phyloP scores from a whole-genome alignment of 208 protist species.

The Trichomonas gallinae region DNA sequence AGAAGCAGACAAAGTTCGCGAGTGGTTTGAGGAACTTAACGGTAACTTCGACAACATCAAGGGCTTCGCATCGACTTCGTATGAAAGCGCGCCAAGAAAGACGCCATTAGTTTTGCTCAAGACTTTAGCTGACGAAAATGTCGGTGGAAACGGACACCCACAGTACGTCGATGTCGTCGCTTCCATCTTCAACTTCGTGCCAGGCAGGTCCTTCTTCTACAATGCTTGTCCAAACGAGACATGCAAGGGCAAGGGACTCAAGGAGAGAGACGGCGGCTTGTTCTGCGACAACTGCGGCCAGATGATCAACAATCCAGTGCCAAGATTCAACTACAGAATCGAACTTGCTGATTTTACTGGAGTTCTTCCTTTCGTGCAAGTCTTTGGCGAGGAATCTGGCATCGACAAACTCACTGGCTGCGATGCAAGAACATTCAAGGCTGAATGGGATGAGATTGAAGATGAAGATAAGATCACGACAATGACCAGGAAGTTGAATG shows the following conservation, averaged over 20 bases:
- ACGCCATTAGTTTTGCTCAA: background rate
- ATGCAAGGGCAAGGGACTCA: background rate
- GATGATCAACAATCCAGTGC: background rate
- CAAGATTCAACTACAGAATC: background rate
- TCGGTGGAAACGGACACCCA: background rate
- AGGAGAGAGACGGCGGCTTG: background rate
- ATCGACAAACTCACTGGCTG: background rate
- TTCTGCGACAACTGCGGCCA: background rate
- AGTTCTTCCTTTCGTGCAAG: background rate
- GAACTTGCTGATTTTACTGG: background rate
- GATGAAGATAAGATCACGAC: background rate
- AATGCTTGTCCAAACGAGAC: background rate
- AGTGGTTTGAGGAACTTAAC: background rate
- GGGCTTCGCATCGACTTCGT: background rate
- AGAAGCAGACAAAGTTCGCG: background rate
- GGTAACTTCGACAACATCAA: background rate
- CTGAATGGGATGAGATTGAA: background rate
- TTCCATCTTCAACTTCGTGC: background rate
- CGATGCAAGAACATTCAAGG: background rate
- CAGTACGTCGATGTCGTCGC: background rate
- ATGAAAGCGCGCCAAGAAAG: background rate
- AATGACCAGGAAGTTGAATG: background rate
- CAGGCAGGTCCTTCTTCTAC: background rate
- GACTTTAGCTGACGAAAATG: background rate
- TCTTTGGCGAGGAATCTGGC: background rate